Conservation (phyloP, 805 yeast species). For the Saccharomycopsis oosterbeekiorum region DNA sequence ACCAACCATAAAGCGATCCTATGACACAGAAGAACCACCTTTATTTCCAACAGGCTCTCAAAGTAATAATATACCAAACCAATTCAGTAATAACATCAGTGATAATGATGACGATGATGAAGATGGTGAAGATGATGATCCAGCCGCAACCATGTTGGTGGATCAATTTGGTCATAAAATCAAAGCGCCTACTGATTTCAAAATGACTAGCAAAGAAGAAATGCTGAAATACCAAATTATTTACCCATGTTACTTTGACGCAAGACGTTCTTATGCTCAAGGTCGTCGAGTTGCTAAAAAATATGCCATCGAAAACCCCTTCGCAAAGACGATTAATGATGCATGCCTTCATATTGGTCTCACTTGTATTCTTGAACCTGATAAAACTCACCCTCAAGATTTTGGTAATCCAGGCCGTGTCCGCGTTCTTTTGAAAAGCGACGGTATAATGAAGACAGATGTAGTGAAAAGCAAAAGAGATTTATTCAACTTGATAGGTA, state of each 20-base stretch:
- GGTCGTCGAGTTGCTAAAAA: slow-evolving; percentile 72
- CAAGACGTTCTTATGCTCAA: slow-evolving; percentile 57
- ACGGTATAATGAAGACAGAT: slow-evolving; percentile 32
- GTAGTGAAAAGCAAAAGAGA: slow-evolving; percentile 49
- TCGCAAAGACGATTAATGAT: slow-evolving; percentile 73
- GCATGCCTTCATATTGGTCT: slow-evolving; percentile 40
- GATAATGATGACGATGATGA: background rate
- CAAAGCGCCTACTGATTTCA: slow-evolving; percentile 24
- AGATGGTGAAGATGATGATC: slow-evolving; percentile 4
- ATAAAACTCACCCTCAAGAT: slow-evolving; percentile 90
- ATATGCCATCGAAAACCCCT: slow-evolving; percentile 76
- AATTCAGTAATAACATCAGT: background rate
- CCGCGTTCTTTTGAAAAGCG: slow-evolving; percentile 54
- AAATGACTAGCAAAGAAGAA: slow-evolving; percentile 51
- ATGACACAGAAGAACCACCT: slow-evolving; percentile 35
- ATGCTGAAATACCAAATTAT: slow-evolving; percentile 61
- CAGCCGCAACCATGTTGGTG: slow-evolving; percentile 16
- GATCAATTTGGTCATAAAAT: slow-evolving; percentile 14
- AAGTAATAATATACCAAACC: slow-evolving; percentile 13
- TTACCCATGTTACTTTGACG: slow-evolving; percentile 91
- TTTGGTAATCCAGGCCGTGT: slow-evolving; percentile 98
- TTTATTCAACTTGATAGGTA: slow-evolving; percentile 49
- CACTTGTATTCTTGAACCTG: slow-evolving; percentile 52
- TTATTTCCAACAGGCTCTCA: slow-evolving; percentile 20
- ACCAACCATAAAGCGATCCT: slow-evolving; percentile 53